Evolutionary conservation across 2,329 filamentous ascomycete genomes (phyloP).

Genomic region (Cyphellophora attinorum): DNA sequence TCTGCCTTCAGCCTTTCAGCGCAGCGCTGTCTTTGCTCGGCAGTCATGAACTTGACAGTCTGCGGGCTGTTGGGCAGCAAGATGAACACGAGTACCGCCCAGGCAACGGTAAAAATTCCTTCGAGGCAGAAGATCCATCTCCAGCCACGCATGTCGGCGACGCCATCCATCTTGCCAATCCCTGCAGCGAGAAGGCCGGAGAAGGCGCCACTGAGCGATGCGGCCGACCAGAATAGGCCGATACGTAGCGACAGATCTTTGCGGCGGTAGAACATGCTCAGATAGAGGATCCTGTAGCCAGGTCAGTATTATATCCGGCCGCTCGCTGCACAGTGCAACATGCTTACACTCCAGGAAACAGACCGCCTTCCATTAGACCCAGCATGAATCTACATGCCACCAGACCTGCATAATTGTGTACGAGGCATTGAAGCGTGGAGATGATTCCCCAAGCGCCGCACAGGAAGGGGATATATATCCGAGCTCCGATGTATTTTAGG

Average conservation of each 20-base stretch:
- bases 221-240: constrained; percentile 61
- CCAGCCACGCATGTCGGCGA: constrained; percentile 29
- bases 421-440: constrained; percentile 29
- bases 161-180: constrained; percentile 23
- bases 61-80: constrained; percentile 31
- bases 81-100: constrained; percentile 31
- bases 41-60: constrained; percentile 24
- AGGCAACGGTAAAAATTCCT: constrained; percentile 32
- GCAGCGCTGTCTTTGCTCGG: constrained; percentile 30
- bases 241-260: constrained; percentile 58
- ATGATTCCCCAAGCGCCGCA: constrained; percentile 43
- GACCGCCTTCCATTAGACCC: constrained; percentile 41
- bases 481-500: constrained; percentile 42
- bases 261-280: constrained; percentile 60
- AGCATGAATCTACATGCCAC: constrained; percentile 30
- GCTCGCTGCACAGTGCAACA: too few species aligned
- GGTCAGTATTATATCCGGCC: too few species aligned
- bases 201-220: constrained; percentile 21
- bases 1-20: constrained; percentile 32
- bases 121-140: constrained; percentile 22
- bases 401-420: constrained; percentile 28
- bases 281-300: constrained; percentile 15
- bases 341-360: constrained; percentile 31
- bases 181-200: constrained; percentile 2
- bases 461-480: constrained; percentile 44